Percentiles rank a stretch among this genome's conserved stretches.
Evolutionary conservation across 2,329 filamentous ascomycete species (phyloP).

Genomic region (Dothidotthia symphoricarpi): DNA sequence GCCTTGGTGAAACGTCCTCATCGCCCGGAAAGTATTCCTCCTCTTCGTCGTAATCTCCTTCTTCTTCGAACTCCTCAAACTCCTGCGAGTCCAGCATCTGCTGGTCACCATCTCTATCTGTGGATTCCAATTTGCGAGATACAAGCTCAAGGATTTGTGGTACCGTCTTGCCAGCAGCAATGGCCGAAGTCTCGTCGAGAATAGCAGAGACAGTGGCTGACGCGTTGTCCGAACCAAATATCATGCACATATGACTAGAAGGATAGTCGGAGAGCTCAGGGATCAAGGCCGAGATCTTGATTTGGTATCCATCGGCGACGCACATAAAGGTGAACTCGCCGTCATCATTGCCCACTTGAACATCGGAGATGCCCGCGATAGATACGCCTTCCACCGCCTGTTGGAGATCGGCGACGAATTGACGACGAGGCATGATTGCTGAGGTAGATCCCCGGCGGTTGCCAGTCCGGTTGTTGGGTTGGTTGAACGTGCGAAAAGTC

Average conservation of each 20-base stretch:
- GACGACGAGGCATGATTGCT: slow-evolving; percentile 61
- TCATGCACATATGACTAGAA: slow-evolving; percentile 55
- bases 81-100: slow-evolving; percentile 44
- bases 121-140: slow-evolving; percentile 36
- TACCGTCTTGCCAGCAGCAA: slow-evolving; percentile 47
- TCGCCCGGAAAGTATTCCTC: slow-evolving; percentile 41
- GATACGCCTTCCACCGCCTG: slow-evolving; percentile 40
- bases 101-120: slow-evolving; percentile 44
- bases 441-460: slow-evolving; percentile 4
- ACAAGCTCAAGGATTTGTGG: slow-evolving; percentile 52
- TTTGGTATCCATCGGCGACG: slow-evolving; percentile 26
- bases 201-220: slow-evolving; percentile 44
- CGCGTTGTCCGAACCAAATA: slow-evolving; percentile 54
- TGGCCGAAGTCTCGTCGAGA: slow-evolving; percentile 49
- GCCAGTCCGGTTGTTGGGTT: slow-evolving; percentile 5
- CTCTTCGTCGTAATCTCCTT: slow-evolving; percentile 33
- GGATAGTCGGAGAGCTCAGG: slow-evolving; percentile 62
- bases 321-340: slow-evolving; percentile 65
- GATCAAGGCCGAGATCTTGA: slow-evolving; percentile 42
- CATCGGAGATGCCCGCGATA: slow-evolving; percentile 52
- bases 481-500: slow-evolving; percentile 1
- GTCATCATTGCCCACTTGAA: slow-evolving; percentile 66
- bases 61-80: slow-evolving; percentile 31
- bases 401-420: slow-evolving; percentile 61
- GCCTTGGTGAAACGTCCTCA: slow-evolving; percentile 40